Base-by-base conservation (phyloP, 371 early-diverging fungal genomes). In the Sporodiniella umbellata region DNA sequence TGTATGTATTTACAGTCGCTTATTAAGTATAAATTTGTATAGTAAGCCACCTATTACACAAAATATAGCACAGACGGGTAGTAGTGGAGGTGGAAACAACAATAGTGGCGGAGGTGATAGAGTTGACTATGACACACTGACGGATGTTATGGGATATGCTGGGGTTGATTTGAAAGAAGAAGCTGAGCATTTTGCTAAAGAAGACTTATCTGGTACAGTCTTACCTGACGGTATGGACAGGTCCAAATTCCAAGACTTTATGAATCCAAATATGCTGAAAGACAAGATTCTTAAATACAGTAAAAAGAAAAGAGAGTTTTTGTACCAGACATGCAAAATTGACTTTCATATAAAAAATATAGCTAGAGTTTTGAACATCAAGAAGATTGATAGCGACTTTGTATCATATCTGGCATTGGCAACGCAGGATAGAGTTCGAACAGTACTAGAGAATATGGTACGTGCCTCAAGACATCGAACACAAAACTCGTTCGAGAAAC, bases 101-200 rank as follows among this genome's bases (percentile, higher is more conserved):
- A n/a, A n/a, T n/a, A n/a, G n/a, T n/a, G n/a, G n/a, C n/a, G 53
- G 53, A 12, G 68, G 56, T 23, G 70, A 80, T 35, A 71, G 66
- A 42, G 75, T 77, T 56, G 83, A 84, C 49, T 79, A 71, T 51
- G 83, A 84, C 33, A 72, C 78, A 26, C 54, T 93, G 22, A 86
- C 88, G 39, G 93, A 92, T 66, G 93, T 90, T 4, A 90, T 90
- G 74, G 87, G 86, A 3, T 91, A 89, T 67, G 86, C 85, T 1
- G 94, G 93, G n/a, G 85, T 94, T 14, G 92, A 94, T 66, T 68
- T 94, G 24, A 77, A 68, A 58, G 86, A 83, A 48, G 86, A 85
- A 71, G 72, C 73, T 14, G 86, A 85, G 24, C 64, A 58, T 46
- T 73, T 77, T 42, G 51, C 71, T 56, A 56, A 65, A 8, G 74